Evolutionary conservation across 2,329 filamentous ascomycete species (phyloP), one percentile per base, ranked within the genome.

Genomic region (Xylariaceae sp.): DNA sequence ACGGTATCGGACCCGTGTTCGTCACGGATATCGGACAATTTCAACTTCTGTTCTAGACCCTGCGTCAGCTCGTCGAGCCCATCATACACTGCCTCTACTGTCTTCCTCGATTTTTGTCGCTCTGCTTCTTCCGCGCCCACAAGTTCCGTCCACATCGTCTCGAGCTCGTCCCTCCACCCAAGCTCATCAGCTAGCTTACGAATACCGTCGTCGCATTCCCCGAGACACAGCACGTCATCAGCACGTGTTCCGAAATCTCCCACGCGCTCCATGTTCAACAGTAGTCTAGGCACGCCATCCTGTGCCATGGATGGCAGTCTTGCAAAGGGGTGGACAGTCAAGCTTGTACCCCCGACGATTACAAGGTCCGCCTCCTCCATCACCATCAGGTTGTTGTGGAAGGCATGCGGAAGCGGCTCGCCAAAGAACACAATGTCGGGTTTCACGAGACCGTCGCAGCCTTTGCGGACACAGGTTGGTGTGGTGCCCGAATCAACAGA

Each of bases 341-440:
- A 73, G 65, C 90, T 96, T 0, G 92, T 96, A 1, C 94, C 94
- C 76, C 96, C 85, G 27, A 96, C 80, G 50, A 97, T 86, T 42
- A 87, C 81, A 2, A 96, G 73, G 67, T 96, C 90, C 0, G 89
- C 88, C 64, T 79, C 68, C 1, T 71, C 72, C 0, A 83, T 80
- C 6, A 85, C 69, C 35, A 71, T 69, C 37, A 71, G 67, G 31
- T 76, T 73, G 55, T 72, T 67, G 66, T 86, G 84, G 71, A 95
- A 95, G 0, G 71, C 72, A 5, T 73, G 69, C 0, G 88, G 88
- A 30, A 76, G 66, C 59, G 67, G 65, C 66, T 76, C 91, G 49
- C 91, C 91, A 64, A 96, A 96, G 73, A 96, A 96, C 35, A 95
- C 90, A 67, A 96, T 96, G 65, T 96, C 89, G 0, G 91, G 91